Conservation (phyloP, 192 early-diverging fungal species). For the Podila epicladia region DNA sequence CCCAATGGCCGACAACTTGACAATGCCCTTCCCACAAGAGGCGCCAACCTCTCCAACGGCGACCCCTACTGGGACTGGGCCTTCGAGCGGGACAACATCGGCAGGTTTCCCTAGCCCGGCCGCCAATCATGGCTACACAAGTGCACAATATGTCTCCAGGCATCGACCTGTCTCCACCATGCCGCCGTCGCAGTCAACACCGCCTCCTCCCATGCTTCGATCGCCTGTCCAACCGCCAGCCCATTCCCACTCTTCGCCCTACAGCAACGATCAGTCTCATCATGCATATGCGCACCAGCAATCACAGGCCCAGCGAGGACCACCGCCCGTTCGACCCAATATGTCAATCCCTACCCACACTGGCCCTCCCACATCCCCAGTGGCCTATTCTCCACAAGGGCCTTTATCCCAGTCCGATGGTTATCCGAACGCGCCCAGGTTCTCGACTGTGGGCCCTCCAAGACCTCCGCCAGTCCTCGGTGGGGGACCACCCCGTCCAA, state of each 20-base stretch:
- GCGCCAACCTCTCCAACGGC: conserved; percentile 15
- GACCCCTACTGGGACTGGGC: neutral
- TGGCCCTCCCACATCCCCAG: conserved; percentile 11
- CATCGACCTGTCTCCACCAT: conserved; percentile 29
- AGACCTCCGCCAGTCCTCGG: conserved; percentile 9
- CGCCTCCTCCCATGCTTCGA: neutral
- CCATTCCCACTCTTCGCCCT: neutral
- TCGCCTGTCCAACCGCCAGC: neutral
- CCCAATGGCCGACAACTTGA: conserved; percentile 37
- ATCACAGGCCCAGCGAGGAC: conserved; percentile 15
- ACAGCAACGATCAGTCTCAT: conserved; percentile 1
- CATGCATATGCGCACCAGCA: conserved; percentile 13
- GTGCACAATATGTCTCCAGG: conserved; percentile 45
- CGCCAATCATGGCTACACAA: conserved; percentile 49
- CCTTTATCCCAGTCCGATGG: conserved; percentile 2
- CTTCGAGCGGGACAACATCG: neutral
- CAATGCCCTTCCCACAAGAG: conserved; percentile 18
- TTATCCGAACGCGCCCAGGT: conserved; percentile 20
- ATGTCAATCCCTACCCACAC: conserved; percentile 21
- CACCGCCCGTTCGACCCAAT: conserved; percentile 15
- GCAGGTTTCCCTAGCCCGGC: conserved; percentile 14
- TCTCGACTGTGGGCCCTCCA: conserved; percentile 24
- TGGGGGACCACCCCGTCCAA: conserved; percentile 32
- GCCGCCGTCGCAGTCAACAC: conserved; percentile 21
- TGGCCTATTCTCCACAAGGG: conserved; percentile 30